Evolutionary conservation across 2,329 filamentous ascomycete species (phyloP).

Genomic region (Cladorrhinum sp.): DNA sequence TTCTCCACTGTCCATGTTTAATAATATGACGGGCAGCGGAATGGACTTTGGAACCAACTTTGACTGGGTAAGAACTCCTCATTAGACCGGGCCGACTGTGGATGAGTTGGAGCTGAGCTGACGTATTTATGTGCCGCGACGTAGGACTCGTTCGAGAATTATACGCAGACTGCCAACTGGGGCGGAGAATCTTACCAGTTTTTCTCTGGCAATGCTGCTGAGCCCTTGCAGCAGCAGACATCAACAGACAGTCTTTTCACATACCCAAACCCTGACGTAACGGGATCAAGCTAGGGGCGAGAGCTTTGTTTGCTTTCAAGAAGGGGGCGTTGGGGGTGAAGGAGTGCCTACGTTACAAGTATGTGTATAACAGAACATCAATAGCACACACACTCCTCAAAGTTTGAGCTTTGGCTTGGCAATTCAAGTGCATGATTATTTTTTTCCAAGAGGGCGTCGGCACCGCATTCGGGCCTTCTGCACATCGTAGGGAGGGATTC

Average conservation of each 20-base stretch:
- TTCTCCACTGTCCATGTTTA: slow-evolving; percentile 54
- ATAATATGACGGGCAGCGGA: slow-evolving; percentile 38
- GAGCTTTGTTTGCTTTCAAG: background rate
- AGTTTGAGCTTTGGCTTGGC: background rate
- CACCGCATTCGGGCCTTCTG: slow-evolving; percentile 25
- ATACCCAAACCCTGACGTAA: slow-evolving; percentile 15
- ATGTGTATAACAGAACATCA: slow-evolving; percentile 10
- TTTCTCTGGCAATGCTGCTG: slow-evolving; percentile 38
- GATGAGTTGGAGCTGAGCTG: slow-evolving; percentile 22
- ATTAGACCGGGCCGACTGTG: slow-evolving; percentile 1
- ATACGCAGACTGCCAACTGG: slow-evolving; percentile 54
- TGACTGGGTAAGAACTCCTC: slow-evolving; percentile 51
- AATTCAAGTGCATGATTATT: background rate
- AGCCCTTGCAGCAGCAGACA: slow-evolving; percentile 16
- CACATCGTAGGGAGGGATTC: slow-evolving; percentile 7
- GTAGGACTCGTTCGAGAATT: slow-evolving; percentile 56
- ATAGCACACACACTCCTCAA: background rate
- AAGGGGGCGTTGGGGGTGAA: background rate
- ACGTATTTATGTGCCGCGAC: background rate
- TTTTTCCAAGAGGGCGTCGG: slow-evolving; percentile 1
- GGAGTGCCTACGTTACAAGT: background rate
- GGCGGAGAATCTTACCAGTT: slow-evolving; percentile 53
- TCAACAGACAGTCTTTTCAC: slow-evolving; percentile 12
- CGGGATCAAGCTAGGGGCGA: slow-evolving; percentile 10
- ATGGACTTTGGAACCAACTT: slow-evolving; percentile 51